A percentile compares a stretch with the other conserved stretches of the same genome.
Conservation (phyloP, 1,284 basidiomycete genomes). For the Leccinum discolor region DNA sequence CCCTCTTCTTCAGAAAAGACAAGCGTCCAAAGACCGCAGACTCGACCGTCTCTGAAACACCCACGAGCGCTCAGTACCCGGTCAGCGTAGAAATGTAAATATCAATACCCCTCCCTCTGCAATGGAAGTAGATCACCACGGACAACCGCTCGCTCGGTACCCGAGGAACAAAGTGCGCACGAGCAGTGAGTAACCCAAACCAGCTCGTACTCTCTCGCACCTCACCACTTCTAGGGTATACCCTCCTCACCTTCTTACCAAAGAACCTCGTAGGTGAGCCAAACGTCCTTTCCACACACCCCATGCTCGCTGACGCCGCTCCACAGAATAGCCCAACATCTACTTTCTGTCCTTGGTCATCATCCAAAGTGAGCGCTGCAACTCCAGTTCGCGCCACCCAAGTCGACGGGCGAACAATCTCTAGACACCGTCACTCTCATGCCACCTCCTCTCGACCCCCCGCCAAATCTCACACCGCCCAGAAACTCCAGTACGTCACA, state of each 20-base stretch:
- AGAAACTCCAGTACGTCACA: slow-evolving; percentile 54
- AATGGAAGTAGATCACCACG: slow-evolving; percentile 66
- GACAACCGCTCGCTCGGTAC: slow-evolving; percentile 81
- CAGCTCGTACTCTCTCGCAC: background rate
- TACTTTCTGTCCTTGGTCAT: background rate
- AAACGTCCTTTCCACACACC: background rate
- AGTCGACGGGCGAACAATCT: slow-evolving; percentile 47
- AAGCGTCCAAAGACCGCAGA: slow-evolving; percentile 14
- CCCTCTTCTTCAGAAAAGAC: no score
- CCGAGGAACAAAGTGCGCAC: slow-evolving; percentile 95
- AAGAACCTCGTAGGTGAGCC: background rate
- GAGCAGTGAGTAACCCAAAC: slow-evolving; percentile 63
- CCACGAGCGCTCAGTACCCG: slow-evolving; percentile 38
- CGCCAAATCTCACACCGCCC: slow-evolving; percentile 33
- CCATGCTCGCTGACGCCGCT: background rate
- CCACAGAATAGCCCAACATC: background rate
- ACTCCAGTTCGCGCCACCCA: slow-evolving; percentile 21
- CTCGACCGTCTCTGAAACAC: slow-evolving; percentile 17
- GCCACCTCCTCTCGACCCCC: slow-evolving; percentile 20
- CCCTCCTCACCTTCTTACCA: background rate
- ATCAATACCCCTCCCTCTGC: slow-evolving; percentile 72
- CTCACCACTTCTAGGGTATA: background rate
- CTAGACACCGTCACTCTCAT: slow-evolving; percentile 25
- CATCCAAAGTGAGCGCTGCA: slow-evolving; percentile 66
- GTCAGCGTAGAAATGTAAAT: slow-evolving; percentile 69